Conservation (phyloP, 208 protist species). For the Trypanosoma theileri region DNA sequence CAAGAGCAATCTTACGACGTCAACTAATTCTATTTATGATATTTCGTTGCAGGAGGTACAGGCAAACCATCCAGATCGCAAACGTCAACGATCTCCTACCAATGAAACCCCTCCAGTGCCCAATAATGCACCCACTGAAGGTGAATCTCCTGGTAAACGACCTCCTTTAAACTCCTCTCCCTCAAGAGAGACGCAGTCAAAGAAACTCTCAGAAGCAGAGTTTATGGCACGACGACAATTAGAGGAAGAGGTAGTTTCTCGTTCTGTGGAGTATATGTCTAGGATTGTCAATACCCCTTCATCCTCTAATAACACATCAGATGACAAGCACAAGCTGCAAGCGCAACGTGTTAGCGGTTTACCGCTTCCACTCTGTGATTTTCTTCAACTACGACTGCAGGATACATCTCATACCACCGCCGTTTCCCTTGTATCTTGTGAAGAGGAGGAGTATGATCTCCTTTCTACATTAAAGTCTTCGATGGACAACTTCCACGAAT, state of each 20-base stretch:
- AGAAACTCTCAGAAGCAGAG: conserved; percentile 14
- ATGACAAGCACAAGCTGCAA: neutral
- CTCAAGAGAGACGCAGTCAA: neutral
- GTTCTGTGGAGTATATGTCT: conserved; percentile 9
- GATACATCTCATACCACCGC: neutral
- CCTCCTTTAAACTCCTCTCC: neutral
- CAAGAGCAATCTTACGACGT: neutral
- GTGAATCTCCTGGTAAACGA: neutral
- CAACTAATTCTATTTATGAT: conserved; percentile 9
- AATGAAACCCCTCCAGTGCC: neutral
- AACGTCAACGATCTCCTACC: conserved; percentile 18
- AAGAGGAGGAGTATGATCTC: conserved; percentile 21
- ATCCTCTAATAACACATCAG: neutral
- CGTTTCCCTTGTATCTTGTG: neutral
- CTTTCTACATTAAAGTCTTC: neutral
- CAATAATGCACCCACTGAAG: neutral
- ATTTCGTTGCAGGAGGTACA: conserved; percentile 16
- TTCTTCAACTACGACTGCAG: conserved; percentile 15
- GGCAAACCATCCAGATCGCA: conserved; percentile 14
- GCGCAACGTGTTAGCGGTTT: neutral
- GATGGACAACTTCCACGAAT: neutral
- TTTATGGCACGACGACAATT: conserved; percentile 5
- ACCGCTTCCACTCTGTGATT: conserved; percentile 15
- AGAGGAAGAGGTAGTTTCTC: conserved; percentile 6
- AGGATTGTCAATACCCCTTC: neutral